A percentile compares a stretch with the other conserved stretches of the same genome.
phyloP scores from a whole-genome alignment of 1,139 yeast species.

The Yamadazyma trypodendri region DNA sequence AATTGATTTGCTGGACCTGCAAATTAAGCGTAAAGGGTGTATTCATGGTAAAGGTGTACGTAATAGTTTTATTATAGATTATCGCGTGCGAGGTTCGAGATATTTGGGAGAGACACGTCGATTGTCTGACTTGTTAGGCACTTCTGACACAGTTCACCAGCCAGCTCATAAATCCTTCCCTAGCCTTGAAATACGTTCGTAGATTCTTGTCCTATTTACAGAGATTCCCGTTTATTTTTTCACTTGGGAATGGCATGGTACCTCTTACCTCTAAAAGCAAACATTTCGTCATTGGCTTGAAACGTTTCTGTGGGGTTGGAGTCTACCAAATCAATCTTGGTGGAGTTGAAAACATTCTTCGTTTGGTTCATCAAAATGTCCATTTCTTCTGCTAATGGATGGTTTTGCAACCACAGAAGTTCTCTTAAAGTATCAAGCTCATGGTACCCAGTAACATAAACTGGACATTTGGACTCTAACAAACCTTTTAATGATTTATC shows the following conservation, averaged over 20 bases:
- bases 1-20: conserved; percentile 17
- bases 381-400: conserved; percentile 60
- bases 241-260: conserved; percentile 71
- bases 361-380: conserved; percentile 79
- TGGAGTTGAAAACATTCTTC: conserved; percentile 73
- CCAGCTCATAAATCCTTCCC: no score
- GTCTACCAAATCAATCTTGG: conserved; percentile 93
- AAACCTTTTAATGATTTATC: conserved; percentile 79
- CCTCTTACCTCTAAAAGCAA: conserved; percentile 94
- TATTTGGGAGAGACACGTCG: no score
- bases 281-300: conserved; percentile 84
- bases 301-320: conserved; percentile 88
- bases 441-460: conserved; percentile 89
- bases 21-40: conserved; percentile 22
- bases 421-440: conserved; percentile 70
- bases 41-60: conserved; percentile 18
- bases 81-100: no score
- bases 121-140: no score
- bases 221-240: conserved; percentile 2
- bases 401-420: conserved; percentile 68
- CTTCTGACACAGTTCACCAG: no score
- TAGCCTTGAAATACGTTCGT: no score
- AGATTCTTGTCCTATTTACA: conserved; percentile 8
- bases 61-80: background rate
- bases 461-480: conserved; percentile 88